A percentile compares a stretch with the other conserved stretches of the same genome.
These are phyloP conservation scores for Aspergillus cejpii DNA, from an alignment of 2,329 filamentous ascomycete species.

Conservation along the genomic window DNA sequence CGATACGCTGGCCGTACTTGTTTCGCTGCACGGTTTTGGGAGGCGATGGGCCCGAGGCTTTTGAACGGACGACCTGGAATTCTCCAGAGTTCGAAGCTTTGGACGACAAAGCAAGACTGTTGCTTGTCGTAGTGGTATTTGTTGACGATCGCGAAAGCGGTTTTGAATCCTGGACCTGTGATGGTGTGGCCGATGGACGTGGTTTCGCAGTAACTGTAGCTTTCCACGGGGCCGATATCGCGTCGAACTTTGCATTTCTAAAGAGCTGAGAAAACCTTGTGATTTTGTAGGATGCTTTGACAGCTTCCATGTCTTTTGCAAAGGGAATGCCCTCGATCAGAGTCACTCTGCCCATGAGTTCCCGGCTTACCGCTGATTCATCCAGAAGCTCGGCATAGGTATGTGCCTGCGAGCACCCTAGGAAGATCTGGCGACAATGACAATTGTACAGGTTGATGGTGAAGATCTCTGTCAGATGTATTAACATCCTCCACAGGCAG, in stretches of 20 bases:
- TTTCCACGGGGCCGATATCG: conserved; percentile 32
- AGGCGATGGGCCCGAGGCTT: conserved; percentile 26
- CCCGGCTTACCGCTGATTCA: conserved; percentile 42
- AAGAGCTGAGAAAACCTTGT: conserved; percentile 50
- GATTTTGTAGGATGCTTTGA: conserved; percentile 45
- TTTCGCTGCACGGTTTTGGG: conserved; percentile 48
- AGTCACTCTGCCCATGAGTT: conserved; percentile 46
- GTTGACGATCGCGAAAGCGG: conserved; percentile 35
- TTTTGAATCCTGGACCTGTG: conserved; percentile 29
- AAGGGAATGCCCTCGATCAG: conserved; percentile 53
- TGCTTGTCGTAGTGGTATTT: conserved; percentile 35
- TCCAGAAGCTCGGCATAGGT: conserved; percentile 50
- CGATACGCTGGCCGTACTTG: conserved; percentile 54
- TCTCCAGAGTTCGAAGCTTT: conserved; percentile 35
- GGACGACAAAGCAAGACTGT: conserved; percentile 31
- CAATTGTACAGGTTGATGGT: conserved; percentile 51
- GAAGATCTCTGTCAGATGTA: conserved; percentile 43
- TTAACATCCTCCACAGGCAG: conserved; percentile 20
- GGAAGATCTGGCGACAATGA: conserved; percentile 55
- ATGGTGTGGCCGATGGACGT: conserved; percentile 30
- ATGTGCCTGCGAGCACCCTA: conserved; percentile 54
- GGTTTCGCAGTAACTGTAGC: conserved; percentile 25
- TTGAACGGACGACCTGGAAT: conserved; percentile 36
- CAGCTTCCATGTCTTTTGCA: conserved; percentile 45
- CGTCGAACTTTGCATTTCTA: conserved; percentile 46